Percentiles rank a stretch among this genome's conserved stretches.
phyloP scores from a whole-genome alignment of 805 yeast species.

The Candida coquimbonensis region DNA sequence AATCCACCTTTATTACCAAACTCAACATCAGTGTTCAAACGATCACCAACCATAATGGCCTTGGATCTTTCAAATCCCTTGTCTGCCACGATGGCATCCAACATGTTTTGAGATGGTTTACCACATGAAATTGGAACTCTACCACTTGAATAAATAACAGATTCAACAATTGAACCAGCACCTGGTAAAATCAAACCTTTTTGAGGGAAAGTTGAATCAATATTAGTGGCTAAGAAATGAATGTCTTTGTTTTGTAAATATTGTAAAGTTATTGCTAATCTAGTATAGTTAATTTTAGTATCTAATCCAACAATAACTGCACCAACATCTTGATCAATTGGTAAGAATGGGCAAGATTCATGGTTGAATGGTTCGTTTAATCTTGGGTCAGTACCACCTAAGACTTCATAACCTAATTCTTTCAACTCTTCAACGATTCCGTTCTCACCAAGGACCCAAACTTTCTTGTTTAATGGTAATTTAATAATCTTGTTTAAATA shows the following conservation, averaged over 20 bases:
- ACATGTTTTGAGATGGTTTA: slow-evolving; percentile 84
- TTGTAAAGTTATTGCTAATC: slow-evolving; percentile 74
- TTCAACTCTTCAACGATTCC: slow-evolving; percentile 80
- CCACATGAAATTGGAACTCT: slow-evolving; percentile 88
- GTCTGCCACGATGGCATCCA: slow-evolving; percentile 73
- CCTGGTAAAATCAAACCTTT: slow-evolving; percentile 86
- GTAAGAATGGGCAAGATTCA: slow-evolving; percentile 44
- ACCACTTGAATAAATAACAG: slow-evolving; percentile 69
- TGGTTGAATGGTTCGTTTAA: slow-evolving; percentile 48
- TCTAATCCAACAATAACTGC: slow-evolving; percentile 90
- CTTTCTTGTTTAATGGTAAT: slow-evolving; percentile 68
- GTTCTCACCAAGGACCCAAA: slow-evolving; percentile 83
- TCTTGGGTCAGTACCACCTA: slow-evolving; percentile 79
- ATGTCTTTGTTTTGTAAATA: slow-evolving; percentile 59
- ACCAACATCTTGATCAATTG: slow-evolving; percentile 69
- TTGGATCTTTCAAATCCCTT: slow-evolving; percentile 46
- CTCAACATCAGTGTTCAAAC: slow-evolving; percentile 90
- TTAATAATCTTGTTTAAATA: slow-evolving; percentile 72
- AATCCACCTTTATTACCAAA: slow-evolving; percentile 87
- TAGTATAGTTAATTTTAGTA: slow-evolving; percentile 68
- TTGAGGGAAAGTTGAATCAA: slow-evolving; percentile 90
- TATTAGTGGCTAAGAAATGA: slow-evolving; percentile 85
- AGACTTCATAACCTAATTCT: slow-evolving; percentile 62
- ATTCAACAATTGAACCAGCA: slow-evolving; percentile 85
- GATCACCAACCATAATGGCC: slow-evolving; percentile 91